Base-by-base conservation (phyloP, 1,284 basidiomycete species). In the Caloboletus firmus region DNA sequence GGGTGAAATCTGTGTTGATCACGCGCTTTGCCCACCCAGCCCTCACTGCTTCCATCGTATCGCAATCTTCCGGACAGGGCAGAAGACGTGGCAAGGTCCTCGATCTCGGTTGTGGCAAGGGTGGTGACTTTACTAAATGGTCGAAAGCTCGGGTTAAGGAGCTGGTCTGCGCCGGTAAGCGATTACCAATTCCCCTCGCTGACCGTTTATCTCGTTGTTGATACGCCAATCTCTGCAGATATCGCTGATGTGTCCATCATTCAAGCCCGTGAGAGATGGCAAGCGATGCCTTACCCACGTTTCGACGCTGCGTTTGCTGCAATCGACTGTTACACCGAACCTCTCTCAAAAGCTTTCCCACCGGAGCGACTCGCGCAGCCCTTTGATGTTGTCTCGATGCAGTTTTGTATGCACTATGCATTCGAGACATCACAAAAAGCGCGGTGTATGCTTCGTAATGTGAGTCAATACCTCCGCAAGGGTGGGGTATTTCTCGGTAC, bases 391-490 rank as follows among this genome's bases (percentile, higher is more conserved):
- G 93, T 99, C 20, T 91, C 93, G 2, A 90, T 98, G 89, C 97
- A 99, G 70, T 99, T 99, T 72, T 99, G 96, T 74, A 97, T 99
- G 93, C 97, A 99, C 72, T 99, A 99, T 68, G 97, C 96, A 9
- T 99, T 98, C 71, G 95, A 98, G 69, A 89, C 82, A 37, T 83
- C 87, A 30, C 76, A 81, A 49, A 98, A 97, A 70, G 93, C 88
- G 26, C 81, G 93, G 34, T 87, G 84, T 66, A 98, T 99, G 96
- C 82, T 99, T 28, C 82, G 88, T 49, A 99, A 99, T 68, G 95
- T 96, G 24, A 83, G 86, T 49, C 74, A 82, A 39, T 89, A 89
- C 76, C 78, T 99, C 45, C 79, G 90, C 35, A 76, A 78, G 24
- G 95, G 95, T 30, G 97, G 97, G 3, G 73, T 87, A 13, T 97